Evolutionary conservation across 2,329 filamentous ascomycete genomes (phyloP).

Genomic region (Calonectria henricotiae): DNA sequence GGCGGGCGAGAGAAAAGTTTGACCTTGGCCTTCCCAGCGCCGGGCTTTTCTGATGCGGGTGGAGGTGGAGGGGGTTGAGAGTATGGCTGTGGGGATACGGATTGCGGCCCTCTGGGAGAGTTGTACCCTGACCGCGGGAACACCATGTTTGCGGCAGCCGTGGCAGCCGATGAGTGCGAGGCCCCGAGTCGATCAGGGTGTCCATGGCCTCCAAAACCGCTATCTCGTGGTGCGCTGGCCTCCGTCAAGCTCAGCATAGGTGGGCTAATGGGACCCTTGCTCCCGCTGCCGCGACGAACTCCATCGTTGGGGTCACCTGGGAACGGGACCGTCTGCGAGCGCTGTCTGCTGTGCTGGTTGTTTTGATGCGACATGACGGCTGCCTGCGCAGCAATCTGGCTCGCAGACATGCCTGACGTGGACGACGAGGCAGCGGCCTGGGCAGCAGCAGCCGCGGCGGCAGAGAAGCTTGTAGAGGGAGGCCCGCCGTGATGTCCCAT

Average conservation of each 20-base stretch:
- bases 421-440: slow-evolving; percentile 56
- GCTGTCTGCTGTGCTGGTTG: slow-evolving; percentile 72
- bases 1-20: slow-evolving; percentile 87
- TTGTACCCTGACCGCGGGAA: slow-evolving; percentile 77
- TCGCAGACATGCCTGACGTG: slow-evolving; percentile 70
- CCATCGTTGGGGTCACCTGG: slow-evolving; percentile 65
- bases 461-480: slow-evolving; percentile 41
- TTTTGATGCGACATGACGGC: slow-evolving; percentile 79
- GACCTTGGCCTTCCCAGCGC: slow-evolving; percentile 82
- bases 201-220: slow-evolving; percentile 65
- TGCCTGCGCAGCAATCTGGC: slow-evolving; percentile 85
- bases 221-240: slow-evolving; percentile 75
- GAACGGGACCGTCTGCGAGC: slow-evolving; percentile 82
- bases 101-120: slow-evolving; percentile 64
- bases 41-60: slow-evolving; percentile 72
- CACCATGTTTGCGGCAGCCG: slow-evolving; percentile 80
- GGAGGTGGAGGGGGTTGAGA: slow-evolving; percentile 61
- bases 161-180: slow-evolving; percentile 76
- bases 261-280: slow-evolving; percentile 71
- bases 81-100: slow-evolving; percentile 56
- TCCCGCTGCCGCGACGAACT: slow-evolving; percentile 63
- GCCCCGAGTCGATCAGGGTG: slow-evolving; percentile 71
- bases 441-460: slow-evolving; percentile 57
- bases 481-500: slow-evolving; percentile 58
- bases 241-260: slow-evolving; percentile 77